Conservation (phyloP, 305 asterid genomes). For the Plantago lanceolata region DNA sequence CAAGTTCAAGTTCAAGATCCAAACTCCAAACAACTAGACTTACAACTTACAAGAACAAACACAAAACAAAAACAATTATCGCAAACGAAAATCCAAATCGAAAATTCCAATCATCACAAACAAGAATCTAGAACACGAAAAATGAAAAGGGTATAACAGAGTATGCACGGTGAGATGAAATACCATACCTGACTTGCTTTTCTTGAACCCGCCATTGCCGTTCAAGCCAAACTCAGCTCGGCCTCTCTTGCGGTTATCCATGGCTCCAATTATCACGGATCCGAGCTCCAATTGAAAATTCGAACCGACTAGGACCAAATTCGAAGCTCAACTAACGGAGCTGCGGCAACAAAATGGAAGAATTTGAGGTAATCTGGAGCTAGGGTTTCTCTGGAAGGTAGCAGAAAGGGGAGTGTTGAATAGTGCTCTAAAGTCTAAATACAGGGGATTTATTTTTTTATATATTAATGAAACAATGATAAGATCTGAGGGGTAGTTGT, state of each 20-base stretch:
- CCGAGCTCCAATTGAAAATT: constrained; percentile 21
- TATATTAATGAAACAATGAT: background rate
- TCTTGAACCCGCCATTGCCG: constrained; percentile 71
- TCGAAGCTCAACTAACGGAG: background rate
- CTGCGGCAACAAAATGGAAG: background rate
- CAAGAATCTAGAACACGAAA: background rate
- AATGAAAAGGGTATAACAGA: background rate
- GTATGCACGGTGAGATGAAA: background rate
- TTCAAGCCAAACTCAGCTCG: constrained; percentile 42
- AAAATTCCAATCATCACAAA: background rate
- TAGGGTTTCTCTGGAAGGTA: background rate
- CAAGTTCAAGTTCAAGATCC: too few species aligned
- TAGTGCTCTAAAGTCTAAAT: too few species aligned
- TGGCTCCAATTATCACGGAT: constrained; percentile 36
- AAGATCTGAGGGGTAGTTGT: background rate
- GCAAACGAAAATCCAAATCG: background rate
- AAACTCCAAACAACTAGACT: background rate
- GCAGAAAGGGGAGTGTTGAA: background rate
- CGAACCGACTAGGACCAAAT: background rate
- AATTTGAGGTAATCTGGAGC: background rate
- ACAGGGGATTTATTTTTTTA: background rate
- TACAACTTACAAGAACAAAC: too few species aligned
- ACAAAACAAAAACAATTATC: too few species aligned
- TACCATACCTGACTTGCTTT: constrained; percentile 49
- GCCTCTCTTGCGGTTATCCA: constrained; percentile 73